Evolutionary conservation across 2,329 filamentous ascomycete species (phyloP).

Genomic region (Aspergillus transmontanensis): DNA sequence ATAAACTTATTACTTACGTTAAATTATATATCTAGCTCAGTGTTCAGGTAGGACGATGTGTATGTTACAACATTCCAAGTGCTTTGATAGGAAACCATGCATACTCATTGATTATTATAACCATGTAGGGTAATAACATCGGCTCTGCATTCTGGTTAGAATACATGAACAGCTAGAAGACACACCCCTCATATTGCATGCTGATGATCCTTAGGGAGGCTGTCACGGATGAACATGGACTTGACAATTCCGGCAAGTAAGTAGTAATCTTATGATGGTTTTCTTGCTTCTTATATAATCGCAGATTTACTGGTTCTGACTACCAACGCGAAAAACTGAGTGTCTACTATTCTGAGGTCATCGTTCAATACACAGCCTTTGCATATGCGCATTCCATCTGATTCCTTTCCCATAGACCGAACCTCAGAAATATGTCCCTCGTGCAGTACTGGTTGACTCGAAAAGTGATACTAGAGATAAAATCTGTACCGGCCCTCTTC

Average conservation of each 20-base stretch:
- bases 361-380: too few relatives aligned
- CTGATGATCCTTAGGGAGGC: slow-evolving; percentile 62
- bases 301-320: slow-evolving; percentile 94
- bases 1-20: too few relatives aligned
- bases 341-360: slow-evolving; percentile 90
- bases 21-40: too few relatives aligned
- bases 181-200: slow-evolving; percentile 30
- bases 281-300: neutral
- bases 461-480: slow-evolving; percentile 99
- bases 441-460: slow-evolving; percentile 97
- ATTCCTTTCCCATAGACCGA: slow-evolving; percentile 43
- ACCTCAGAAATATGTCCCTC: slow-evolving; percentile 98
- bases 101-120: too few relatives aligned
- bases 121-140: slow-evolving; percentile 90
- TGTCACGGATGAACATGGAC: slow-evolving; percentile 87
- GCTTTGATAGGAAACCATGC: too few relatives aligned
- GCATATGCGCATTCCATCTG: too few relatives aligned
- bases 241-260: slow-evolving; percentile 93
- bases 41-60: too few relatives aligned
- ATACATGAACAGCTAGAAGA: neutral
- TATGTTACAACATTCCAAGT: too few relatives aligned
- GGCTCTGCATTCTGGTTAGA: slow-evolving; percentile 97
- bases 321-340: slow-evolving; percentile 99
- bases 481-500: slow-evolving; percentile 95
- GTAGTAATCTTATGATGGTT: slow-evolving; percentile 40